Conservation (phyloP, 2,329 filamentous ascomycete species). For the Ophiocordyceps camponoti-leonardi region DNA sequence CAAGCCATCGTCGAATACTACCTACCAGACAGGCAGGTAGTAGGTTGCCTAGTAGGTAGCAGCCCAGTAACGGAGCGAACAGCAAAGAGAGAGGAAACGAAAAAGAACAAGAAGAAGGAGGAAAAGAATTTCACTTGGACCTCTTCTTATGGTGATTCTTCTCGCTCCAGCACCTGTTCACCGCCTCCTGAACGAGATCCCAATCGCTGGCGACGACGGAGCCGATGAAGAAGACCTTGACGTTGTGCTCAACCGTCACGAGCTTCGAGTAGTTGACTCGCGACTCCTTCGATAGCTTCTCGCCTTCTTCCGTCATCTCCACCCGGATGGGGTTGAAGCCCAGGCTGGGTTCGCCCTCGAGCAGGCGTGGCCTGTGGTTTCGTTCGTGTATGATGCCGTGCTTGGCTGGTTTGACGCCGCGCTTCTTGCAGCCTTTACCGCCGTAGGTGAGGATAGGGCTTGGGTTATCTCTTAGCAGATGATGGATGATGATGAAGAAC, state of each 20-base stretch:
- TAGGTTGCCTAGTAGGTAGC: too few relatives aligned
- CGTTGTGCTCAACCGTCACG: conserved; percentile 38
- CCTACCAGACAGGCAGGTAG: too few relatives aligned
- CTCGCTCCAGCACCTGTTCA: conserved; percentile 30
- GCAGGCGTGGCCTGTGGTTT: conserved; percentile 12
- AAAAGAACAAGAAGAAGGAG: too few relatives aligned
- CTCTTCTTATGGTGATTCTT: conserved; percentile 21
- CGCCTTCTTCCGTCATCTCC: conserved; percentile 21
- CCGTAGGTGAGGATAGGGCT: conserved; percentile 40
- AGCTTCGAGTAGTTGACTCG: conserved; percentile 41
- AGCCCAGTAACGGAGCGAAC: too few relatives aligned
- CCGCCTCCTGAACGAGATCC: conserved; percentile 23
- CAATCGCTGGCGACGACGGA: conserved; percentile 21
- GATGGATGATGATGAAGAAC: too few relatives aligned
- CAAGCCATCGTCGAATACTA: too few relatives aligned
- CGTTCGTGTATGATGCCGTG: conserved; percentile 34
- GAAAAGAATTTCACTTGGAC: conserved; percentile 4
- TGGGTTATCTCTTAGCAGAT: too few relatives aligned
- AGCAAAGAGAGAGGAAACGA: too few relatives aligned
- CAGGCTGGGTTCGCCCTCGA: conserved; percentile 26
- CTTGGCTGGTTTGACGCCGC: conserved; percentile 30
- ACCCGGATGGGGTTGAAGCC: conserved; percentile 30
- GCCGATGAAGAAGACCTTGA: conserved; percentile 40
- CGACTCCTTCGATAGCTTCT: conserved; percentile 30
- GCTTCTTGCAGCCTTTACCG: conserved; percentile 32